A percentile compares a stretch with the other conserved stretches of the same genome.
These are phyloP conservation scores for Xylaria sp. DNA, from an alignment of 2,329 filamentous ascomycete species.

Conservation along the genomic window DNA sequence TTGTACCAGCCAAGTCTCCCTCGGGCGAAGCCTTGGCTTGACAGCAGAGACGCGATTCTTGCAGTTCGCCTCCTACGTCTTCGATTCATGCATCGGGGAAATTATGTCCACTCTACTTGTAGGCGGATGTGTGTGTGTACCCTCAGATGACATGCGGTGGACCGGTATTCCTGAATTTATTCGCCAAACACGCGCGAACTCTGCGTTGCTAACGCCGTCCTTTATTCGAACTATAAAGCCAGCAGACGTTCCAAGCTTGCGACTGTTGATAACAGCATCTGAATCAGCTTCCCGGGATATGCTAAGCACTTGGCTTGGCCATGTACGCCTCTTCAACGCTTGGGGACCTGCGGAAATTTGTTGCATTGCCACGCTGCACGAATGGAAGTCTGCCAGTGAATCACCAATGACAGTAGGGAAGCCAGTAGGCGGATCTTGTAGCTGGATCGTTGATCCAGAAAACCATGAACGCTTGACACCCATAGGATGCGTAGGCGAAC, in stretches of 20 bases:
- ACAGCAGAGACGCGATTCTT: neutral
- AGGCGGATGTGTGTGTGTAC: neutral
- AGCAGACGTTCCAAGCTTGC: neutral
- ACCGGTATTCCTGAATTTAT: no score
- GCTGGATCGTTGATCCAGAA: neutral
- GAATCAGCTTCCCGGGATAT: neutral
- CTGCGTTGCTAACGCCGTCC: neutral
- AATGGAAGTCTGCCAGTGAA: no score
- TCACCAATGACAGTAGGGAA: neutral
- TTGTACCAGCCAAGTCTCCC: neutral
- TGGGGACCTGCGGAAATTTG: neutral
- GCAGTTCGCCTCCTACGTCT: neutral
- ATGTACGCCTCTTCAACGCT: neutral
- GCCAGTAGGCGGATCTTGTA: neutral
- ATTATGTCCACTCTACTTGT: neutral
- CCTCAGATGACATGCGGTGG: neutral
- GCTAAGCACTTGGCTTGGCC: neutral
- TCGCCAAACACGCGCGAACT: no score
- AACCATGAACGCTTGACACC: neutral
- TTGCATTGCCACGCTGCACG: no score
- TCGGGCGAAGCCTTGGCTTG: neutral
- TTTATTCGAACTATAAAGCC: neutral
- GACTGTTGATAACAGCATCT: neutral
- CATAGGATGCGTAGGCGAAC: neutral
- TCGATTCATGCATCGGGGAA: neutral